Evolutionary conservation across 2,329 filamentous ascomycete genomes (phyloP).

Genomic region (Hypoxylon sp.): DNA sequence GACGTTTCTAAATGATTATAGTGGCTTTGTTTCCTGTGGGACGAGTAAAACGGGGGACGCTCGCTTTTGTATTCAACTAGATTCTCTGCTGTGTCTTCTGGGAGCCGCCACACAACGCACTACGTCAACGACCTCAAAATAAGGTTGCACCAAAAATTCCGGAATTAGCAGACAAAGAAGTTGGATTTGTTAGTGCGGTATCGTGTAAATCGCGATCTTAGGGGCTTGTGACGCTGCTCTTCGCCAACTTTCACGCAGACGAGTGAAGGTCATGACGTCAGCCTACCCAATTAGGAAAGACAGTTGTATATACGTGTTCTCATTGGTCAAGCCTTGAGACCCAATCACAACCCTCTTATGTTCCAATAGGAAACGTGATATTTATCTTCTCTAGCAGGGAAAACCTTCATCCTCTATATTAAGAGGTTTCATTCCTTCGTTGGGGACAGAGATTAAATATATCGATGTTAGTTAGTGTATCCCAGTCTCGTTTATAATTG

Average conservation of each 20-base stretch:
- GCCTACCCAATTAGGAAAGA: constrained; percentile 17
- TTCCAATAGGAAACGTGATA: background rate
- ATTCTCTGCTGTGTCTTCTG: background rate
- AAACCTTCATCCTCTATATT: background rate
- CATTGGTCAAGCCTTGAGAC: constrained; percentile 20
- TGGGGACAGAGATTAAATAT: background rate
- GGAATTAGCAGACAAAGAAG: constrained; percentile 29
- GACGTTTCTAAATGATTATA: background rate
- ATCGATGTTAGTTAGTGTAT: background rate
- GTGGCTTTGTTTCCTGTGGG: constrained; percentile 5
- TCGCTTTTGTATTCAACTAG: constrained; percentile 11
- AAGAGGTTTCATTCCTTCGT: no score
- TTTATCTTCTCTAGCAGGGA: background rate
- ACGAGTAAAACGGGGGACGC: background rate
- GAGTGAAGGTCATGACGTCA: constrained; percentile 38
- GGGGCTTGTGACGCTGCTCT: constrained; percentile 30
- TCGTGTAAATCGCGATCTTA: constrained; percentile 23
- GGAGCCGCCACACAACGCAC: constrained; percentile 16
- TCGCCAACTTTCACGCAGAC: constrained; percentile 25
- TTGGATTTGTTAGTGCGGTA: constrained; percentile 12
- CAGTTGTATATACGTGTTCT: background rate
- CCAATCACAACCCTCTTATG: constrained; percentile 1
- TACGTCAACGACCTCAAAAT: constrained; percentile 35
- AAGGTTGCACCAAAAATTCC: constrained; percentile 9
- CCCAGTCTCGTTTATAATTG: background rate